Percentiles rank a stretch among this genome's conserved stretches.
Conservation (phyloP, 352 stramenopile genomes). For the Globisporangium canariense region DNA sequence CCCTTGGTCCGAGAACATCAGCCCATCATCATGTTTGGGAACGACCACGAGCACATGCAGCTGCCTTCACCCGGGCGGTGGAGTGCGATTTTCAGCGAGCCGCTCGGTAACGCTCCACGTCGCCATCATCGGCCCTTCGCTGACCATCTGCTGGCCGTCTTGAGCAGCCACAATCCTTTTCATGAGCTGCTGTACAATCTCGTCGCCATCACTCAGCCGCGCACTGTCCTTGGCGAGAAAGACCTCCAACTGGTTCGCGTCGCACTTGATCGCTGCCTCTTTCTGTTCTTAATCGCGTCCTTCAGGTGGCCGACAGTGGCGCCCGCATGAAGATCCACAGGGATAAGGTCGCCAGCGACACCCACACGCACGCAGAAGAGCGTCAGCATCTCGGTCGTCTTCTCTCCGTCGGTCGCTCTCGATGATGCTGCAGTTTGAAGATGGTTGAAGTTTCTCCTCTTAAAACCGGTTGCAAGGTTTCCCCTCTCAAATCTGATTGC, state of each 20-base stretch:
- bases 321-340: slow-evolving; percentile 19
- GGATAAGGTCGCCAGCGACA: slow-evolving; percentile 18
- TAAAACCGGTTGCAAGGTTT: not conserved
- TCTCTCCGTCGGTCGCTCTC: not conserved
- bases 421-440: not conserved
- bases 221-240: slow-evolving; percentile 22
- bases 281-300: slow-evolving; percentile 26
- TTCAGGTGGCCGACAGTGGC: slow-evolving; percentile 26
- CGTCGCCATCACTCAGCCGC: slow-evolving; percentile 16
- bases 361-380: slow-evolving; percentile 22
- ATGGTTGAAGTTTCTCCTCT: slow-evolving; percentile 1
- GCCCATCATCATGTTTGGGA: not conserved
- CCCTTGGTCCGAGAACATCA: not conserved
- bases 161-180: not conserved
- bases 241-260: slow-evolving; percentile 22
- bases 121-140: not conserved
- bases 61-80: not conserved
- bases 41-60: not conserved
- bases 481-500: not conserved
- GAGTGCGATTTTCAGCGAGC: not conserved
- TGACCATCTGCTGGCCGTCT: not conserved
- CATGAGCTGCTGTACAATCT: not conserved
- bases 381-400: not conserved
- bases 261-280: slow-evolving; percentile 2
- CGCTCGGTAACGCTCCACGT: not conserved